Evolutionary conservation across 2,329 filamentous ascomycete species (phyloP), one percentile per base, ranked within the genome.

Genomic region (Colletotrichum karsti): DNA sequence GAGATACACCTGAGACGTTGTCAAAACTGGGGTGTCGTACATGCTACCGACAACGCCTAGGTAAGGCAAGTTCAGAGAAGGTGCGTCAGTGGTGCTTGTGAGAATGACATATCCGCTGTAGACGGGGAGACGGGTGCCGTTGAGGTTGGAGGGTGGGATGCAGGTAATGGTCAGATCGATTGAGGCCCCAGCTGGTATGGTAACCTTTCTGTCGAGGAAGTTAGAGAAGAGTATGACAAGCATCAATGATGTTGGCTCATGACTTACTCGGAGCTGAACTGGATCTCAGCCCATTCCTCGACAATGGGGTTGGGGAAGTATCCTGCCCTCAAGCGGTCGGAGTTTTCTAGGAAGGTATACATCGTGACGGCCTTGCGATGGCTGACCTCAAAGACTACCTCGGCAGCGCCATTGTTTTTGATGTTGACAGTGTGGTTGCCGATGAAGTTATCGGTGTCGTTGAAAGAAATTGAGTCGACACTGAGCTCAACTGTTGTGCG

Each of bases 401-500:
- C 75, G 24, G 80, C 78, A 10, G 76, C 76, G 33, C 85, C 86
- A 5, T 80, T 79, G 79, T 91, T 91, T 70, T 77, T 81, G 70
- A 91, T 81, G 37, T 80, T 84, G 73, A 91, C 88, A 67, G 84
- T 83, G 51, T 83, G 78, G 1, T 78, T 79, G 7, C 80, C 76
- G 41, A 76, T 74, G 67, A 89, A 85, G 78, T 91, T 75, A 70
- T 87, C 86, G 0, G 88, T 89, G 73, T 91, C 89, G 73, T 91
- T 91, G 77, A 91, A 90, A 3, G 87, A 83, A 15, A 92, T 77
- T 73, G 84, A 87, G 10, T 85, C 85, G 6, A 82, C 83, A 71
- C 83, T 85, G n/a, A 91, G 78, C 7, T 87, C 73, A 2, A 85
- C 84, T 2, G 82, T 87, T 12, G 84, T 80, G 68, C 85, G 84